Evolutionary conservation across 2,329 filamentous ascomycete species (phyloP).

Genomic region (Fusarium nurragi): DNA sequence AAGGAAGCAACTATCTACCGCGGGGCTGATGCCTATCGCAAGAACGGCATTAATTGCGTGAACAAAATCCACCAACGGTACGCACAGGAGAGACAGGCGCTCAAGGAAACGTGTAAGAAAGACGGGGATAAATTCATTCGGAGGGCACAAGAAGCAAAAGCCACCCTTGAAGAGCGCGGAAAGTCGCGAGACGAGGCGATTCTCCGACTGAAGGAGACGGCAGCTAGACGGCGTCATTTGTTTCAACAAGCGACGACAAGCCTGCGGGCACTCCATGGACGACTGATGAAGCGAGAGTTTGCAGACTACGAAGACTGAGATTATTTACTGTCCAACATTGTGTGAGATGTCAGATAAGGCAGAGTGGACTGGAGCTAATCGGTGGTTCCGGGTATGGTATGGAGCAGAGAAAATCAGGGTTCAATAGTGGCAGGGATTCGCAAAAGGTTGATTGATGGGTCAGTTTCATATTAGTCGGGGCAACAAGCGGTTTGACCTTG

Average conservation of each 20-base stretch:
- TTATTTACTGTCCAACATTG: neutral
- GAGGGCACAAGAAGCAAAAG: constrained; percentile 9
- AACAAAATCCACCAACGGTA: constrained; percentile 37
- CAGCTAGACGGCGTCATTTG: constrained; percentile 20
- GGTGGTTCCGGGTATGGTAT: neutral
- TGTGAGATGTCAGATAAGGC: neutral
- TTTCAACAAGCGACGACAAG: constrained; percentile 33
- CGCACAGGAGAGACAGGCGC: constrained; percentile 25
- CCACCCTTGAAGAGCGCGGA: constrained; percentile 9
- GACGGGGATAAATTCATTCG: constrained; percentile 35
- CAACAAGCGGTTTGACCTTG: neutral
- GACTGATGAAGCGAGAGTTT: constrained; percentile 17
- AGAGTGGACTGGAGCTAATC: constrained; percentile 4
- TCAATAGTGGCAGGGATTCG: constrained; percentile 23
- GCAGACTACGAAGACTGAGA: neutral
- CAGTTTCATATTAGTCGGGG: constrained; percentile 11
- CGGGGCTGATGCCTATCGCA: constrained; percentile 37
- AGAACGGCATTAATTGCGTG: constrained; percentile 34
- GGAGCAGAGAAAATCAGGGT: constrained; percentile 28
- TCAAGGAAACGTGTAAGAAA: constrained; percentile 28
- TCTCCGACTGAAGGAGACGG: constrained; percentile 18
- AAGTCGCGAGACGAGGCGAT: constrained; percentile 7
- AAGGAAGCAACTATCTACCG: constrained; percentile 37
- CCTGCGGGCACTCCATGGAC: constrained; percentile 38
- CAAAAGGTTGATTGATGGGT: constrained; percentile 19